phyloP scores from a whole-genome alignment of 2,329 filamentous ascomycete species.

The Scorias spongiosa region DNA sequence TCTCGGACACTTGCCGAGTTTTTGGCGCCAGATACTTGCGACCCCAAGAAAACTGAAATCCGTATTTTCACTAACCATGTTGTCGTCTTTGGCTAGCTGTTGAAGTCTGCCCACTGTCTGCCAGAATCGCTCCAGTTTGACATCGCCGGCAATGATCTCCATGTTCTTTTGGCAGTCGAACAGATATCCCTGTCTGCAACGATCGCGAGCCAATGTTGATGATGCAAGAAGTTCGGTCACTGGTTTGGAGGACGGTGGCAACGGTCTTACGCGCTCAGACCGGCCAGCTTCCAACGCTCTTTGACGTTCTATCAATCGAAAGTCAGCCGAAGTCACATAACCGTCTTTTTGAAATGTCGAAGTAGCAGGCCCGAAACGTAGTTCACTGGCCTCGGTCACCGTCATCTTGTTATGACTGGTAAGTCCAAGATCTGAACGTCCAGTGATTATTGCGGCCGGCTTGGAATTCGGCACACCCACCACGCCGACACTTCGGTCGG shows the following conservation, averaged over 20 bases:
- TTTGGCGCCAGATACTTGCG: conserved; percentile 49
- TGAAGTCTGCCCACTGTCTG: conserved; percentile 55
- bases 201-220: conserved; percentile 29
- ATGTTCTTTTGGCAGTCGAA: conserved; percentile 50
- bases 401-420: conserved; percentile 8
- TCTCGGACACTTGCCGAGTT: conserved; percentile 35
- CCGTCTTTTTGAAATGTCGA: conserved; percentile 4
- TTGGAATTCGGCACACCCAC: conserved; percentile 29
- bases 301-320: conserved; percentile 11
- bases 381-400: conserved; percentile 9
- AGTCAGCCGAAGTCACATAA: conserved; percentile 11
- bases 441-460: conserved; percentile 27
- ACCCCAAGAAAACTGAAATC: conserved; percentile 67
- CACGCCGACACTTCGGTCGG: conserved; percentile 36
- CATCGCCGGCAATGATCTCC: conserved; percentile 52
- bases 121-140: conserved; percentile 68
- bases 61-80: conserved; percentile 53
- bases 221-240: conserved; percentile 11
- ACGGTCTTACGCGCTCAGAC: conserved; percentile 3
- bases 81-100: conserved; percentile 46
- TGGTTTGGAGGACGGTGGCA: conserved; percentile 5
- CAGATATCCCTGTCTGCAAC: conserved; percentile 41
- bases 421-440: conserved; percentile 26
- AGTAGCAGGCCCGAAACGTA: conserved; percentile 1
- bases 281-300: conserved; percentile 1